A percentile compares a stretch with the other conserved stretches of the same genome.
These are phyloP conservation scores for Periconia macrospinosa DNA, from an alignment of 2,329 filamentous ascomycete genomes.

Conservation along the genomic window DNA sequence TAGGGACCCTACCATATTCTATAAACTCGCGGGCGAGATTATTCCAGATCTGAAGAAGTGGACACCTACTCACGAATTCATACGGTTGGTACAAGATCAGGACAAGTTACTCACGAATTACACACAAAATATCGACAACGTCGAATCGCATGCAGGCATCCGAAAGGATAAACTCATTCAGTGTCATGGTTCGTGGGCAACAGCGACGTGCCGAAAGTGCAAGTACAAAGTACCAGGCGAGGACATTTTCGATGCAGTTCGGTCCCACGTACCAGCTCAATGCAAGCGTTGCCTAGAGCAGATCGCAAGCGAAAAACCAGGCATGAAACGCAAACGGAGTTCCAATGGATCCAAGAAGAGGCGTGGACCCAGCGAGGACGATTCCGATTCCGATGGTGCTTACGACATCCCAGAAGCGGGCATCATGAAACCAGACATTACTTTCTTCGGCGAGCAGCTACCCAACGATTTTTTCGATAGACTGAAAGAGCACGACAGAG, in stretches of 20 bases:
- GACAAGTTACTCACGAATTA: conserved; percentile 94
- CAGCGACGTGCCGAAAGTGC: conserved; percentile 85
- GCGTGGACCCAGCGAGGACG: conserved; percentile 57
- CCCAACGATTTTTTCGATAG: conserved; percentile 81
- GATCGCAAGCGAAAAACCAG: conserved; percentile 52
- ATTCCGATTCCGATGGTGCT: conserved; percentile 60
- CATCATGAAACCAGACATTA: conserved; percentile 96
- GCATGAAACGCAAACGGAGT: conserved; percentile 57
- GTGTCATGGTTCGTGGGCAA: conserved; percentile 95
- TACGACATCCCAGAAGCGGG: conserved; percentile 70
- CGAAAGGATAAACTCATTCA: conserved; percentile 81
- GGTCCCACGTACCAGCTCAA: conserved; percentile 72
- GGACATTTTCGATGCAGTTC: conserved; percentile 77
- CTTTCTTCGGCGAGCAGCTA: conserved; percentile 92
- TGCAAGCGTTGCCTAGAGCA: conserved; percentile 71
- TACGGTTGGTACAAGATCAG: conserved; percentile 83
- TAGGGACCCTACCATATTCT: conserved; percentile 86
- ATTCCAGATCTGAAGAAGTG: conserved; percentile 77
- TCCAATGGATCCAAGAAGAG: conserved; percentile 50
- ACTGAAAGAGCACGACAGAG: conserved; percentile 77
- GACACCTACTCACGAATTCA: conserved; percentile 93
- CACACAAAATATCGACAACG: conserved; percentile 98
- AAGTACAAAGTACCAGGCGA: conserved; percentile 73
- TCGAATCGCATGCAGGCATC: conserved; percentile 86
- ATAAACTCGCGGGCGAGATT: conserved; percentile 87